phyloP scores from a whole-genome alignment of 2,329 filamentous ascomycete genomes.

The Paracamarosporium sp. region DNA sequence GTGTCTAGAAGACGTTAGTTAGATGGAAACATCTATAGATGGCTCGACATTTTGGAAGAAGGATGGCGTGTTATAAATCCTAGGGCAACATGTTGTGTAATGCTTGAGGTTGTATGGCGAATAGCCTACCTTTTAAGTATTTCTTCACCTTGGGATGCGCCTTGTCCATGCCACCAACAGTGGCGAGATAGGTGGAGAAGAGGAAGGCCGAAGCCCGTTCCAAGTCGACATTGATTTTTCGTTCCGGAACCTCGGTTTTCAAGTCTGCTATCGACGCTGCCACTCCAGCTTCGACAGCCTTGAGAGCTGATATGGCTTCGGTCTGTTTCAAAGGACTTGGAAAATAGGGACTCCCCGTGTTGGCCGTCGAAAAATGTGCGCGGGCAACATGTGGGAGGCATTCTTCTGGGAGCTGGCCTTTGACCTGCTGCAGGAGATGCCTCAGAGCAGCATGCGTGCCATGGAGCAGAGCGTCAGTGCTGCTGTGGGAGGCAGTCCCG shows the following conservation, averaged over 20 bases:
- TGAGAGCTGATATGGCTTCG: slow-evolving; percentile 62
- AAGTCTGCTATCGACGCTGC: slow-evolving; percentile 67
- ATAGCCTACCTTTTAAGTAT: slow-evolving; percentile 49
- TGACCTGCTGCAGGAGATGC: slow-evolving; percentile 38
- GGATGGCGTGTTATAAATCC: background rate
- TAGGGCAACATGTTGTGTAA: background rate
- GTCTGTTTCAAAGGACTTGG: slow-evolving; percentile 60
- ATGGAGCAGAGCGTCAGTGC: slow-evolving; percentile 35
- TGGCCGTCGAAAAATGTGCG: slow-evolving; percentile 43
- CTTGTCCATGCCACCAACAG: slow-evolving; percentile 59
- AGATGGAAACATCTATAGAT: background rate
- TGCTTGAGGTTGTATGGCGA: slow-evolving; percentile 18
- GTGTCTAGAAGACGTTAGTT: slow-evolving; percentile 62
- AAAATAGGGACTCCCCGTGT: slow-evolving; percentile 49
- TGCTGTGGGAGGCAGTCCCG: slow-evolving; percentile 9
- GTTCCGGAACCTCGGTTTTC: slow-evolving; percentile 51
- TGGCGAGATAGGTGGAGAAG: slow-evolving; percentile 65
- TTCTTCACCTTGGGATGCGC: slow-evolving; percentile 53
- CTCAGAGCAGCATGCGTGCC: slow-evolving; percentile 43
- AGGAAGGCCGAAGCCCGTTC: slow-evolving; percentile 63
- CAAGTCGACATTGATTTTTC: slow-evolving; percentile 59
- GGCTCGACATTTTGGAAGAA: background rate
- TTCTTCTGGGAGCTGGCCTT: slow-evolving; percentile 44
- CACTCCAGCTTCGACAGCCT: slow-evolving; percentile 66
- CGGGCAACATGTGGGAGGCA: slow-evolving; percentile 35